Evolutionary conservation across 2,329 filamentous ascomycete genomes (phyloP).

Genomic region (Beauveria australis): DNA sequence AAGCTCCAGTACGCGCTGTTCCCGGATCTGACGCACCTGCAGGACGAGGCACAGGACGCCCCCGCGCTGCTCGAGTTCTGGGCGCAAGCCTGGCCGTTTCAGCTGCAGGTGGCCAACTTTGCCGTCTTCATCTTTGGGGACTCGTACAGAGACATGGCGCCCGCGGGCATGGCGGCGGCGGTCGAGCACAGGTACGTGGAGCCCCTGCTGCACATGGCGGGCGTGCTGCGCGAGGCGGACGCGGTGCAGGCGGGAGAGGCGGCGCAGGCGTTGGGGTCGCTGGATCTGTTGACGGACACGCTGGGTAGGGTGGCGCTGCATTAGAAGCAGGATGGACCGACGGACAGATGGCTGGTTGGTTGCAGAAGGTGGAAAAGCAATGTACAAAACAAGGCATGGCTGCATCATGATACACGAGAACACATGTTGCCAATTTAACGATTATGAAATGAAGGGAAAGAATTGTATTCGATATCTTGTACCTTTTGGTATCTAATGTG

Average conservation of each 20-base stretch:
- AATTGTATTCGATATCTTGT: background rate
- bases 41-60: conserved; percentile 26
- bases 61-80: conserved; percentile 43
- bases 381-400: background rate
- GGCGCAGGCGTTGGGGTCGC: conserved; percentile 20
- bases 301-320: conserved; percentile 34
- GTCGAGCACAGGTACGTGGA: conserved; percentile 51
- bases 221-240: conserved; percentile 24
- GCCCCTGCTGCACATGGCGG: conserved; percentile 40
- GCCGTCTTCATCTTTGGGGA: conserved; percentile 46
- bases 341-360: too few species aligned
- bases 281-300: conserved; percentile 34
- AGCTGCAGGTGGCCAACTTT: conserved; percentile 55
- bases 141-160: conserved; percentile 39
- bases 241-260: conserved; percentile 22
- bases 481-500: conserved; percentile 1
- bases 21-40: conserved; percentile 43
- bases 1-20: conserved; percentile 55
- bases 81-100: conserved; percentile 42
- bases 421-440: background rate
- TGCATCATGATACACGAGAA: conserved; percentile 13
- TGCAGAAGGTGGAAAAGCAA: background rate
- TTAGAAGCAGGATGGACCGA: conserved; percentile 15
- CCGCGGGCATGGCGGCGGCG: conserved; percentile 46
- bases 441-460: background rate